Base-by-base conservation (phyloP, 345 rosid species). In the Euphorbia peplus region DNA sequence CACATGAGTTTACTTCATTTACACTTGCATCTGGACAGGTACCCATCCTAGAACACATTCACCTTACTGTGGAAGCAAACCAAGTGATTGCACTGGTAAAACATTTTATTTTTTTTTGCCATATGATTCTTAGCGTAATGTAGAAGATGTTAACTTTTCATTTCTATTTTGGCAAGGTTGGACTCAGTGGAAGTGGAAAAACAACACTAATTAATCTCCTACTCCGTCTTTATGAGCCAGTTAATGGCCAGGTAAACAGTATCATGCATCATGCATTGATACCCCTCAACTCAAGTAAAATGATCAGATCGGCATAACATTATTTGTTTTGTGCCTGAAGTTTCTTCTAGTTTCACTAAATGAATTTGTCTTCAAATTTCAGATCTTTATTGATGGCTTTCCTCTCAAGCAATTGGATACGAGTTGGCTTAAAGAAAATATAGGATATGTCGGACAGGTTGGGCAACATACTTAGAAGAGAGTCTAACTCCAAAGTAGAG, bases 161-260 rank as follows among this genome's bases (percentile, higher is more conserved):
- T 63, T 12, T 63, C 21, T 46, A 16, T 28, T 24, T 63, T 63
- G 55, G 12, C 54, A 39, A 93, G 97, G 98, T 87, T 79, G 97
- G 98, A 74, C 92, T 89, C 39, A 93, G 98, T 77, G 98, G 98
- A 66, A 93, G 97, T 75, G 98, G 98, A 73, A 93, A 91, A 75
- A 91, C 97, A 85, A 88, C 97, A 35, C 42, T 93, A 66, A 95
- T 93, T 70, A 93, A 73, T 85, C 95, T 93, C 55, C 76, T 91
- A 86, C 90, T 91, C 44, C 96, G 86, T 63, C 93, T 93, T 48
- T 93, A 89, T 73, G 87, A 89, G 75, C 98, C 98, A 75, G 85
- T 83, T 46, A 61, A 77, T 63, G 96, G 98, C 66, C 96, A 89
- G 95, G 98, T 93, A 74, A 66, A 26, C 18, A 24, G 11, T 29